These are phyloP conservation scores for Ajuga reptans DNA, from an alignment of 305 asterid species.

Conservation along the genomic window DNA sequence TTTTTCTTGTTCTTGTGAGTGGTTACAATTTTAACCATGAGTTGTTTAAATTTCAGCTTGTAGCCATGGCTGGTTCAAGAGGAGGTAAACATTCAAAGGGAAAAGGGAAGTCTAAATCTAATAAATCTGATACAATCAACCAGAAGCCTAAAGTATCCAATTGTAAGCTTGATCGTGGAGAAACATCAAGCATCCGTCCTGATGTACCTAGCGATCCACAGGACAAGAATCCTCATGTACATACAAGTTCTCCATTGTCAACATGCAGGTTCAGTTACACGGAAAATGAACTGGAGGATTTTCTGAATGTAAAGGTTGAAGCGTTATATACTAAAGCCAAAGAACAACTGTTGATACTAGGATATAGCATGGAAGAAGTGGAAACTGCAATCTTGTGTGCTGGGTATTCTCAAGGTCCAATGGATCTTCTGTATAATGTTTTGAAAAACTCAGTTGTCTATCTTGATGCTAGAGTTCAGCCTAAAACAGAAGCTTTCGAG, in stretches of 20 bases:
- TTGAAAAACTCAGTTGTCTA: constrained; percentile 8
- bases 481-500: background rate
- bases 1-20: background rate
- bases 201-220: background rate
- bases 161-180: constrained; percentile 6
- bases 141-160: background rate
- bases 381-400: constrained; percentile 15
- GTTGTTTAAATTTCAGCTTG: constrained; percentile 17
- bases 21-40: background rate
- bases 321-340: constrained; percentile 6
- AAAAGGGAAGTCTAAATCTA: constrained; percentile 21
- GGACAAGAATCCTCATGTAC: constrained; percentile 1
- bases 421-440: background rate
- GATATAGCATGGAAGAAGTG: background rate
- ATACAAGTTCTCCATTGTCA: background rate
- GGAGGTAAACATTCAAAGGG: constrained; percentile 21
- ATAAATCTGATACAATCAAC: constrained; percentile 4
- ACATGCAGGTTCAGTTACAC: background rate
- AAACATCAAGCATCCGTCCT: background rate
- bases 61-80: constrained; percentile 29
- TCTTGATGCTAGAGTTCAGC: constrained; percentile 3
- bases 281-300: constrained; percentile 14
- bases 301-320: constrained; percentile 16
- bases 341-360: constrained; percentile 9
- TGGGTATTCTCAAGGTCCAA: constrained; percentile 15